Conservation (phyloP, 768 basidiomycete species). For the Collybia nuda region DNA sequence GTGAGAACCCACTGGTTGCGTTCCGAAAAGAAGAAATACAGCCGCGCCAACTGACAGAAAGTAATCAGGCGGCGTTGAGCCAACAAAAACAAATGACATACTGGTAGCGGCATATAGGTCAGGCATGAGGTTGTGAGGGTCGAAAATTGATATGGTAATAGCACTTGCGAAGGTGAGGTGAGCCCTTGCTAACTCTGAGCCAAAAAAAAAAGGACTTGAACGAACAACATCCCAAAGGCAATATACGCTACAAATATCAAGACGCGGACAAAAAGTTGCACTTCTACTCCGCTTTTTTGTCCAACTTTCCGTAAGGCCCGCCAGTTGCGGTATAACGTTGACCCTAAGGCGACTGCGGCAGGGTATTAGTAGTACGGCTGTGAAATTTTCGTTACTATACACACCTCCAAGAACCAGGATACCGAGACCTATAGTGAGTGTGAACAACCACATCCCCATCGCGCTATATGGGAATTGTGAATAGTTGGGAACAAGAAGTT, state of each 20-base stretch:
- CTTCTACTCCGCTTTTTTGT: conserved; percentile 19
- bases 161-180: conserved; percentile 15
- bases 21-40: conserved; percentile 36
- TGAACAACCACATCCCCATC: conserved; percentile 13
- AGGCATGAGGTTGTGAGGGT: conserved; percentile 17
- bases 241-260: conserved; percentile 32
- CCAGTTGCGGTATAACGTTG: conserved; percentile 29
- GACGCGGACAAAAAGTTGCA: conserved; percentile 28
- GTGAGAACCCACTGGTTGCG: conserved; percentile 27
- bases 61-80: neutral
- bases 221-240: conserved; percentile 30
- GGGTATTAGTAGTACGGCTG: neutral
- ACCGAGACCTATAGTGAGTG: conserved; percentile 22
- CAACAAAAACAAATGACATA: conserved; percentile 7
- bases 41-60: conserved; percentile 27
- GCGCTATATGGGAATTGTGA: conserved; percentile 15
- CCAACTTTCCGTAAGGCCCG: conserved; percentile 29
- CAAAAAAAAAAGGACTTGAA: neutral
- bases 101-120: conserved; percentile 34
- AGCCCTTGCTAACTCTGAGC: neutral
- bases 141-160: conserved; percentile 26
- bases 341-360: conserved; percentile 24
- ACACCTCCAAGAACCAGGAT: conserved; percentile 28
- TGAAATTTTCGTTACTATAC: neutral
- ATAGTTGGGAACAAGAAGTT: too few relatives aligned